phyloP scores from a whole-genome alignment of 768 basidiomycete species.

The Pilatotrama ljubarskyi region DNA sequence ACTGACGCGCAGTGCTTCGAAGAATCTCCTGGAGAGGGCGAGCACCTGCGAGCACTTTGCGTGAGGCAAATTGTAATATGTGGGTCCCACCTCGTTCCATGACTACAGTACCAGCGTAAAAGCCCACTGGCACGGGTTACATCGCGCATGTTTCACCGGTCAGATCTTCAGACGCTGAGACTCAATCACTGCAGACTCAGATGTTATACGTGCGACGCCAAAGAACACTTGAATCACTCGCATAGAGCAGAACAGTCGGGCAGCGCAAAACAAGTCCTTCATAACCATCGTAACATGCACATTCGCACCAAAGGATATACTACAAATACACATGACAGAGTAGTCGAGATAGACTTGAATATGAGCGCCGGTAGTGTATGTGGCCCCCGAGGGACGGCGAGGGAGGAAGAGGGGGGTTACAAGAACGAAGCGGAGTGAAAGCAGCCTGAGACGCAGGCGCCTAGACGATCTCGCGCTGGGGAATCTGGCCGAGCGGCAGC shows the following conservation, averaged over 20 bases:
- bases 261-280: background rate
- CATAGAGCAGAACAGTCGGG: background rate
- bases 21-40: too few relatives aligned
- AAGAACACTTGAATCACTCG: background rate
- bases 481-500: constrained; percentile 40
- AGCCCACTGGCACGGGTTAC: too few relatives aligned
- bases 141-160: too few relatives aligned
- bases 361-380: constrained; percentile 14
- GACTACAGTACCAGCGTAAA: too few relatives aligned
- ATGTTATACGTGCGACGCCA: too few relatives aligned
- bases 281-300: constrained; percentile 2
- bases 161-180: too few relatives aligned
- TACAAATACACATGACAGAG: constrained; percentile 13
- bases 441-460: background rate
- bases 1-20: background rate
- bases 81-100: too few relatives aligned
- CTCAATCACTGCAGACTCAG: too few relatives aligned
- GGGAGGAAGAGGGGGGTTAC: constrained; percentile 3
- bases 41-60: too few relatives aligned
- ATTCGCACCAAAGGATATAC: constrained; percentile 5
- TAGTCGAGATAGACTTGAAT: background rate
- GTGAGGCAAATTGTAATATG: too few relatives aligned
- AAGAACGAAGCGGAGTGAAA: background rate
- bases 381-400: constrained; percentile 10
- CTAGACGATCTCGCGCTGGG: constrained; percentile 24